Evolutionary conservation across 2,329 filamentous ascomycete species (phyloP).

Genomic region (Venturia oleaginea): DNA sequence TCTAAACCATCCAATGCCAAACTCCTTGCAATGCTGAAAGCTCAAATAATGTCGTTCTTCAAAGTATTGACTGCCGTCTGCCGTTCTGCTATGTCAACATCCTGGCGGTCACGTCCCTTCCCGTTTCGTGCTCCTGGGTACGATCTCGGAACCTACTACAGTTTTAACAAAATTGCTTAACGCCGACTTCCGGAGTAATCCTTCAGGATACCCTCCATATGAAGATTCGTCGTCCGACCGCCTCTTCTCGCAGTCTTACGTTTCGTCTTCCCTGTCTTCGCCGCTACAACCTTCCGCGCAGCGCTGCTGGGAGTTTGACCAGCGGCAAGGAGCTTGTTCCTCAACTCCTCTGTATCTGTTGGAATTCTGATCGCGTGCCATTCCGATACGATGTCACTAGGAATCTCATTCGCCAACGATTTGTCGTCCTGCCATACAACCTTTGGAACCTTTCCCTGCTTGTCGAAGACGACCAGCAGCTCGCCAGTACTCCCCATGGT

Average conservation of each 20-base stretch:
- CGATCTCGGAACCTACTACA: background rate
- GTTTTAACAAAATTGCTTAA: background rate
- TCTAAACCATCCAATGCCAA: background rate
- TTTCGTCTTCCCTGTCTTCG: constrained; percentile 56
- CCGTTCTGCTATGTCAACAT: background rate
- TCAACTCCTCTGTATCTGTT: constrained; percentile 59
- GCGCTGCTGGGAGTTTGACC: constrained; percentile 80
- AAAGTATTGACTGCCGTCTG: background rate
- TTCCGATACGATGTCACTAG: constrained; percentile 72
- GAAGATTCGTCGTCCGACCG: constrained; percentile 77
- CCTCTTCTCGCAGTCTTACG: constrained; percentile 65
- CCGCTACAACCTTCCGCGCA: constrained; percentile 44
- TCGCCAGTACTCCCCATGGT: constrained; percentile 68
- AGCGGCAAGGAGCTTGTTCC: constrained; percentile 64
- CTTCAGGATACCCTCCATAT: constrained; percentile 75
- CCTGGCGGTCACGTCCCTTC: background rate
- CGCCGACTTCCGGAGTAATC: constrained; percentile 50
- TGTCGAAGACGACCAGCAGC: constrained; percentile 77
- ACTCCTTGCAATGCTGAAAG: background rate
- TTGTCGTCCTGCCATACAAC: constrained; percentile 87
- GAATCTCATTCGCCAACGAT: constrained; percentile 63
- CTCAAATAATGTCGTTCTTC: background rate
- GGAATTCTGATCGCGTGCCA: constrained; percentile 79
- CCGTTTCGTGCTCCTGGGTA: background rate
- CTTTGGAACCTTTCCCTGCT: constrained; percentile 75